Evolutionary conservation across 2,329 filamentous ascomycete genomes (phyloP).

Genomic region (Seiridium unicorne): DNA sequence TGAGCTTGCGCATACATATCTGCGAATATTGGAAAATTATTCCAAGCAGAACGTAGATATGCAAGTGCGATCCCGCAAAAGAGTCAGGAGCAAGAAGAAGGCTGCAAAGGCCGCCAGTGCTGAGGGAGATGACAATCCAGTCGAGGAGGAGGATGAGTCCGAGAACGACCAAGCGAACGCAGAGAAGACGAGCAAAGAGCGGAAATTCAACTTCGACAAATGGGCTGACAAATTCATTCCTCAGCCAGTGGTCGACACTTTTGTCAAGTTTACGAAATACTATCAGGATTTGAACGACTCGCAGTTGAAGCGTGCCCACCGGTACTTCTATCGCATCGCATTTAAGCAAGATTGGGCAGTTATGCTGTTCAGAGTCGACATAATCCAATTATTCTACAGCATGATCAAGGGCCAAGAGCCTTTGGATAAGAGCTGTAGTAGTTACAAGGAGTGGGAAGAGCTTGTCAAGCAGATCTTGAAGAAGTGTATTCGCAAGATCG

Average conservation of each 20-base stretch:
- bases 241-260: constrained; percentile 86
- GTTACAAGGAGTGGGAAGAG: constrained; percentile 88
- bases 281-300: constrained; percentile 76
- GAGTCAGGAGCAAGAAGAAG: constrained; percentile 72
- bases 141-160: constrained; percentile 65
- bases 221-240: constrained; percentile 80
- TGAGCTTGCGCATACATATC: constrained; percentile 86
- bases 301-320: constrained; percentile 88
- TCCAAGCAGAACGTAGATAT: constrained; percentile 93
- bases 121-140: constrained; percentile 44
- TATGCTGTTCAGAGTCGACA: constrained; percentile 86
- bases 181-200: constrained; percentile 71
- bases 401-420: constrained; percentile 89
- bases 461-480: constrained; percentile 81
- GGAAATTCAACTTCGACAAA: constrained; percentile 89
- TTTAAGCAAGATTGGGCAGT: constrained; percentile 94
- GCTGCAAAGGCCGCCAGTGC: constrained; percentile 45
- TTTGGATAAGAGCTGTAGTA: constrained; percentile 63
- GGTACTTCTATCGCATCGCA: constrained; percentile 89
- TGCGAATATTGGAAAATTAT: constrained; percentile 88
- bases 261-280: constrained; percentile 74
- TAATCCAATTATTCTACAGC: constrained; percentile 80
- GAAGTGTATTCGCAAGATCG: constrained; percentile 78
- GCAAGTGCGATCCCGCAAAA: constrained; percentile 81
- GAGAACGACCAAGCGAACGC: constrained; percentile 71